Evolutionary conservation across 1,284 basidiomycete genomes (phyloP), one percentile per base, ranked within the genome.

Genomic region (Ceratobasidium sp.): DNA sequence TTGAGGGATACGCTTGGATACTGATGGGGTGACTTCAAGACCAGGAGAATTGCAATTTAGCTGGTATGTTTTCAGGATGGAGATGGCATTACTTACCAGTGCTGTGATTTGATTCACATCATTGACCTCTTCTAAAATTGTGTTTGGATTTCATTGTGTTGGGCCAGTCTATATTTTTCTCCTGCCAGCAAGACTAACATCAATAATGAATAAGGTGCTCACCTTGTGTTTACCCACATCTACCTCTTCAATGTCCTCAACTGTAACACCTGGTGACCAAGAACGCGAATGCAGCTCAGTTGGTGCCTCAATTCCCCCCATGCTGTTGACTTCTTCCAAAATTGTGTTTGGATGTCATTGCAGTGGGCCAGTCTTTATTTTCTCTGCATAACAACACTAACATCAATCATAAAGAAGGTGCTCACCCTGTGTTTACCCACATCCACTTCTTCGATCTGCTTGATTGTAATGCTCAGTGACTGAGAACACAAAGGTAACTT

Each of bases 321-420:
- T n/a, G n/a, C n/a, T n/a, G n/a, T n/a, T n/a, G n/a, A 25, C 49
- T 51, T 51, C 49, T 23, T 51, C 49, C 23, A 51, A 28, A 51
- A 51, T 23, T 3, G 49, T 23, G 49, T 51, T 51, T 25, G 49
- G 49, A 23, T 28, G 9, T 51, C 49, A 23, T 23, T 16, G 49
- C 49, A 23, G 49, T 28, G 49, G 25, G 49, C 28, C 8, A 7
- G 8, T 28, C 49, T 51, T 51, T 23, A 51, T 8, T 7, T 51
- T 56, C 21, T 14, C 8, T 14, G 6, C 3, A 56, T 8, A 36
- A 30, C n/a, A 5, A 18, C n/a, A 18, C 16, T 30, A 56, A 33
- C 53, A 30, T 33, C 3, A 51, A 25, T 33, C 8, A 16, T 14
- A 18, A 56, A 56, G 12, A 18, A 1, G 8, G 16, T 36, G 30